Percentiles rank a stretch among this genome's conserved stretches.
Conservation (phyloP, 2,329 filamentous ascomycete species). For the Pleoardoris graminearum region DNA sequence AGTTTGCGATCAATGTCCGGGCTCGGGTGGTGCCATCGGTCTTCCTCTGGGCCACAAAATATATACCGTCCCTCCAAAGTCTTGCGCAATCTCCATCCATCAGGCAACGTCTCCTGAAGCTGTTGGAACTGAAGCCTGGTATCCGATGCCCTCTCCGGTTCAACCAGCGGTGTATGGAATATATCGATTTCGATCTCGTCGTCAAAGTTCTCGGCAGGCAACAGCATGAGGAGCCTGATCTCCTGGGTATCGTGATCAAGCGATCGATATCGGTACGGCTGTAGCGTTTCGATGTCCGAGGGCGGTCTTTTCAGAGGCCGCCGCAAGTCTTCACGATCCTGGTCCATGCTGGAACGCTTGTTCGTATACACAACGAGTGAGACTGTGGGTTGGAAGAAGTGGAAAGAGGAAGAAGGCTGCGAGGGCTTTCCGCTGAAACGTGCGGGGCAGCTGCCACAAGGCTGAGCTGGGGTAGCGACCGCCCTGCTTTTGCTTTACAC, state of each 20-base stretch:
- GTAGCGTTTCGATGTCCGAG: too few species aligned
- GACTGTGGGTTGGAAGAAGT: too few species aligned
- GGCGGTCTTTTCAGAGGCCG: too few species aligned
- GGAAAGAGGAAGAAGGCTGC: too few species aligned
- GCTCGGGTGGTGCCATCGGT: constrained; percentile 1
- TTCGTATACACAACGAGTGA: too few species aligned
- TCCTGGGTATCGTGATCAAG: constrained; percentile 1
- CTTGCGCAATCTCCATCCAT: not conserved
- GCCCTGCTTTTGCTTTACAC: too few species aligned
- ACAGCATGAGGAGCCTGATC: constrained; percentile 3
- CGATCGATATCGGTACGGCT: constrained; percentile 3
- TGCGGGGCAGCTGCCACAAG: too few species aligned
- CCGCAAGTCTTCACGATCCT: too few species aligned
- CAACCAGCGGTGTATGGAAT: constrained; percentile 5
- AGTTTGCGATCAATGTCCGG: not conserved
- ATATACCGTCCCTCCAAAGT: not conserved
- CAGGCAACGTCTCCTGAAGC: not conserved
- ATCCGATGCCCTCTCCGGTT: constrained; percentile 5
- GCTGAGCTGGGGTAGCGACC: too few species aligned
- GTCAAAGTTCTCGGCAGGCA: not conserved
- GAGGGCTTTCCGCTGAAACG: too few species aligned
- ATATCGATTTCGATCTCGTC: constrained; percentile 5
- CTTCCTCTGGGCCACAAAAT: not conserved
- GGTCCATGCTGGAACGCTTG: too few species aligned
- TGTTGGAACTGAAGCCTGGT: not conserved